Evolutionary conservation across 441 rosid genomes (phyloP), one percentile per base, ranked within the genome.

Genomic region (Pelargonium myrrhifolium): DNA sequence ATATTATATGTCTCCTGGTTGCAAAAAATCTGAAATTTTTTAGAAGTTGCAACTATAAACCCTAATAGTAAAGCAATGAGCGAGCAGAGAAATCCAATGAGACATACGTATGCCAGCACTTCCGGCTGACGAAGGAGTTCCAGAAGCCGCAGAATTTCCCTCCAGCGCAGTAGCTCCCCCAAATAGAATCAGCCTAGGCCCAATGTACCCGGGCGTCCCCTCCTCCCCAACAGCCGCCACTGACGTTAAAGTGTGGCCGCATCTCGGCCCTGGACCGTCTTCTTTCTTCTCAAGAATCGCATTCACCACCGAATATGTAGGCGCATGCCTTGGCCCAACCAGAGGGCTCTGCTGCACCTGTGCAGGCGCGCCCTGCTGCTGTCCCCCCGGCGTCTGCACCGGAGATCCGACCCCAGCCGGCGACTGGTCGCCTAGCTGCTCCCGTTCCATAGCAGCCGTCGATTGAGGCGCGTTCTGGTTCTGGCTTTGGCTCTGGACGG

Each of bases 81-180:
- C 8, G 3, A 35, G 39, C 39, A 35, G 9, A 35, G 53, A 68
- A 71, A 76, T 31, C 55, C 28, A 61, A 64, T 22, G 28, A 76
- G 66, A 78, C 96, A 6, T 85, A 93, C 99, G 77, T 77, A 93
- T 93, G 78, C 97, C 97, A 9, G 97, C 96, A 77, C 88, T 89
- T 77, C 97, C 99, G 55, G 99, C 95, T 0, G 92, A 85, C 15
- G 99, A 82, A 15, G 97, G 97, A 40, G 99, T 79, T 59, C 99
- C 97, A 0, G 96, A 71, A 61, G 96, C 89, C 1, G 85, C 89
- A 24, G 99, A 86, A 73, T 91, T 93, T 31, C 99, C 97, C 84
- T 91, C 99, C 3, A 93, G 93, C 6, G 97, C 96, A 0, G 99
- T 93, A 64, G 99, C 99, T 64, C 99, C 97, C 31, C 97, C 99